Percentiles rank a stretch among this genome's conserved stretches.
These are phyloP conservation scores for Rhinocladiella similis DNA, from an alignment of 2,329 filamentous ascomycete genomes.

Conservation along the genomic window DNA sequence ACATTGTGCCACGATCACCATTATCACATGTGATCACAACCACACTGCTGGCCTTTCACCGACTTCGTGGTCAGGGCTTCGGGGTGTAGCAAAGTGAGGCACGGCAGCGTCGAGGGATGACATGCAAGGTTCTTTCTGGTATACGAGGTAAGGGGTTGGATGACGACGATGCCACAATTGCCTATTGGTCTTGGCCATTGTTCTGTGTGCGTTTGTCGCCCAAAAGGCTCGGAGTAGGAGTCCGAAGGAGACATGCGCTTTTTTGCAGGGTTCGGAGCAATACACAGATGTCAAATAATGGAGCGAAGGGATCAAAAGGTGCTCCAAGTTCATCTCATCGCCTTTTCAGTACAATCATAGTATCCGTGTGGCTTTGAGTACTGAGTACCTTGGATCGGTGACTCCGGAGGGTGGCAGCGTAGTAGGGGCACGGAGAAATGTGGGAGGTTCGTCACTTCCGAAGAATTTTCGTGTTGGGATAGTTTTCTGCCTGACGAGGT, in stretches of 20 bases:
- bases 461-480: background rate
- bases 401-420: background rate
- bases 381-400: background rate
- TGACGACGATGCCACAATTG: background rate
- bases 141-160: background rate
- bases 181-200: too few relatives aligned
- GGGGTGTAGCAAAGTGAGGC: too few relatives aligned
- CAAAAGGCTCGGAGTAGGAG: background rate
- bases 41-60: too few relatives aligned
- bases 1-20: background rate
- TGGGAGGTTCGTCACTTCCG: background rate
- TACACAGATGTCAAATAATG: background rate
- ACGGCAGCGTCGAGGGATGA: background rate
- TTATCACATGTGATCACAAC: background rate
- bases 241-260: too few relatives aligned
- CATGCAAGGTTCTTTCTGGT: background rate
- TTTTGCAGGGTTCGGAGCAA: too few relatives aligned
- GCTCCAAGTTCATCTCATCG: background rate
- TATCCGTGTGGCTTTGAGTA: too few relatives aligned
- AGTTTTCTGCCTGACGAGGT: background rate
- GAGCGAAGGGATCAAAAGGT: background rate
- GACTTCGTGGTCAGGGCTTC: too few relatives aligned
- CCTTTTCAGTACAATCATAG: too few relatives aligned
- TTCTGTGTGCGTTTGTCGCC: background rate
- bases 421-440: background rate